Evolutionary conservation across 148 eudicot genomes (phyloP), one percentile per base, ranked within the genome.

Genomic region (Cornus kousa): DNA sequence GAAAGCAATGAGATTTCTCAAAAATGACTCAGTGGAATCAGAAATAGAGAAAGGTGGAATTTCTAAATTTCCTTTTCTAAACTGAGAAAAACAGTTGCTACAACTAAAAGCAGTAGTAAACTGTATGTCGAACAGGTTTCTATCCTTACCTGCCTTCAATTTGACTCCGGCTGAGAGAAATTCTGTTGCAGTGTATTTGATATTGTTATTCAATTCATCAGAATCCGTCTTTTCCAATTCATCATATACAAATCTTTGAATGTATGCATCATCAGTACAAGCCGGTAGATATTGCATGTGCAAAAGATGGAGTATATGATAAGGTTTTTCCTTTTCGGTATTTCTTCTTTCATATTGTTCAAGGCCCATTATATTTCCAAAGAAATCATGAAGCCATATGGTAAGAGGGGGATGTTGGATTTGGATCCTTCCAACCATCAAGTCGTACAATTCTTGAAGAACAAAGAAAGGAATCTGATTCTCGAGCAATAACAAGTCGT

Each of bases 1-100:
- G 55, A 50, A 73, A 31, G 76, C 76, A 73, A 73, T 32, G 43
- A 73, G 66, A 43, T 73, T 73, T 73, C 66, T 53, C 9, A 73
- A 20, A 1, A 73, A 55, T 9, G 66, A 23, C 43, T 73, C 43
- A 0, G 66, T 73, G 13, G 53, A 9, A 6, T 73, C 39, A 4
- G 16, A 35, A 8, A 55, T 12, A 19, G 9, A 9, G 16, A 48
- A 14, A 0, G 64, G 1, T 10, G 75, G 60, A 59, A 72, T 50
- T 72, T 72, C 19, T 1, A 72, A 72, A 1, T 1, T 0, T 5
- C 35, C 20, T 14, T 9, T 2, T 11, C 17, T 9, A 8, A 43
- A 57, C 19, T 5, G 8, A 7, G 14, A 73, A 13, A 19, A 12
- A 14, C 62, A 57, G 16, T 3, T 17, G 0, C 19, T 14, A 14